Conservation (phyloP, 108 stramenopile genomes). For the Cylindrotheca fusiformis region DNA sequence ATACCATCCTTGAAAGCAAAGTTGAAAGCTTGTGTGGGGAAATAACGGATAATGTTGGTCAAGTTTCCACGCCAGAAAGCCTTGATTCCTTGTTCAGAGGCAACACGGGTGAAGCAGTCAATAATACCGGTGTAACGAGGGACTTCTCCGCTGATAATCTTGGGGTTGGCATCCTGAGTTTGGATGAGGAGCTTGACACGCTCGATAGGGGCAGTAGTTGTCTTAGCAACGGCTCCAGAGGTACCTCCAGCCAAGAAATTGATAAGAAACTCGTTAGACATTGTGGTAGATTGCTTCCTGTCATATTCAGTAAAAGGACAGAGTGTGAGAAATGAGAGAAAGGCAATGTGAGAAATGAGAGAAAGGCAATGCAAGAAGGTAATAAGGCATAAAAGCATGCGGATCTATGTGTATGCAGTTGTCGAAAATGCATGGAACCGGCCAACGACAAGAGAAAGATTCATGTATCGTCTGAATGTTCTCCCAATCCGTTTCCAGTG, state of each 20-base stretch:
- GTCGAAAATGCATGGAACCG: too few relatives aligned
- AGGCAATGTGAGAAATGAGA: background rate
- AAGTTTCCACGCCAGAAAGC: conserved; percentile 98
- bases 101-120: conserved; percentile 96
- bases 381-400: too few relatives aligned
- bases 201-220: conserved; percentile 97
- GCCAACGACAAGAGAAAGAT: background rate
- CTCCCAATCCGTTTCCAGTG: too few relatives aligned
- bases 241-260: conserved; percentile 92
- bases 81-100: conserved; percentile 86
- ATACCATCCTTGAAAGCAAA: conserved; percentile 98
- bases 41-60: conserved; percentile 98
- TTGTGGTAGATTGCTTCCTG: background rate
- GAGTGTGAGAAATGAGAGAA: background rate
- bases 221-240: conserved; percentile 95
- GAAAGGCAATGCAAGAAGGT: background rate
- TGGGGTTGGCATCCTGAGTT: conserved; percentile 96
- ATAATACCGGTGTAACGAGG: conserved; percentile 95
- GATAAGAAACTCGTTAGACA: conserved; percentile 69
- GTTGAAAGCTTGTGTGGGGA: conserved; percentile 99
- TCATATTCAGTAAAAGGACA: background rate
- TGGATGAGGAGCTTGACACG: conserved; percentile 99
- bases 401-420: too few relatives aligned
- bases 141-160: conserved; percentile 94
- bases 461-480: background rate